Conservation (phyloP, 176 grass and related monocot species). For the Avena insularis region DNA sequence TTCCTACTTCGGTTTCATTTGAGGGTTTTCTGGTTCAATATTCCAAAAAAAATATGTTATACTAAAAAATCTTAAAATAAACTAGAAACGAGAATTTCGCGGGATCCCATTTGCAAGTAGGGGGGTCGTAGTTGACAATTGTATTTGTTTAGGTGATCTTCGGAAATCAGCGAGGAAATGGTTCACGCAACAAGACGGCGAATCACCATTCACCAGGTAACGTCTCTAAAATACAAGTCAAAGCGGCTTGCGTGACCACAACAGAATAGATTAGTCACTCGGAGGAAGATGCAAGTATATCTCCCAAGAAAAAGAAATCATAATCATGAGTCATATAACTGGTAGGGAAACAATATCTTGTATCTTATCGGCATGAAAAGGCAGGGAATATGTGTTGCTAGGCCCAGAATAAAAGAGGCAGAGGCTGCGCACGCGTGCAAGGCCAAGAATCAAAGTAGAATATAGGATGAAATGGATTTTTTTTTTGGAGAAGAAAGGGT, state of each 20-base stretch:
- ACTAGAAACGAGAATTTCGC: no score
- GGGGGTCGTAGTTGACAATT: conserved; percentile 16
- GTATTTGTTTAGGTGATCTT: conserved; percentile 26
- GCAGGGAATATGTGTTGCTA: not conserved
- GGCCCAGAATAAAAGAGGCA: not conserved
- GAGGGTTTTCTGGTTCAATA: no score
- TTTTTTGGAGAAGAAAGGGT: not conserved
- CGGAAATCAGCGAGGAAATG: not conserved
- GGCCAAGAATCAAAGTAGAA: not conserved
- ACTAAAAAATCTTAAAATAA: no score
- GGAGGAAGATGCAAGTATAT: conserved; percentile 26
- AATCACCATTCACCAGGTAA: conserved; percentile 11
- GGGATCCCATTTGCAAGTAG: no score
- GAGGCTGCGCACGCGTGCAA: not conserved
- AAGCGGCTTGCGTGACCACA: conserved; percentile 24
- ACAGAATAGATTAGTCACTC: conserved; percentile 18
- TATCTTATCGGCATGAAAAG: not conserved
- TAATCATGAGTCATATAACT: not conserved
- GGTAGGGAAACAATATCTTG: not conserved
- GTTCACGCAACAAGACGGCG: not conserved
- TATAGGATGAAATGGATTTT: no score
- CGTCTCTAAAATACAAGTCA: conserved; percentile 1
- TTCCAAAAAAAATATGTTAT: no score
- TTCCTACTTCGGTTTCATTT: no score
- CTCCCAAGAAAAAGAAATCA: not conserved